phyloP scores from a whole-genome alignment of 139 green algal species.

The Chlorella sorokiniana region DNA sequence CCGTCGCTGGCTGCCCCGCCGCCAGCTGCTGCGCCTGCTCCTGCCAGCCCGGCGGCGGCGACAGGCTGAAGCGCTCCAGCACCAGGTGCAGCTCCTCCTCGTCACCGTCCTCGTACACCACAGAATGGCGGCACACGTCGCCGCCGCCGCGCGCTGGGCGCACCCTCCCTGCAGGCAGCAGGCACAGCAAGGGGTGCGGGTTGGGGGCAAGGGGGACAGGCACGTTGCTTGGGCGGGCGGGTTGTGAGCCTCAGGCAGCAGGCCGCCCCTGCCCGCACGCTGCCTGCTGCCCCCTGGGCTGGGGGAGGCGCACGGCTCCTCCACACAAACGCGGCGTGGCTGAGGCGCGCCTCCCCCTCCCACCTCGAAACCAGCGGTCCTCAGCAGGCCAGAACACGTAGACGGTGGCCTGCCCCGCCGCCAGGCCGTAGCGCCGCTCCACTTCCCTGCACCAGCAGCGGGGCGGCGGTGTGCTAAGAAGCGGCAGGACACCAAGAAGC shows the following conservation, averaged over 20 bases:
- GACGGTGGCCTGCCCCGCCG: not conserved
- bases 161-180: not conserved
- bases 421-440: not conserved
- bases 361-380: not conserved
- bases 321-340: not conserved
- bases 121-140: too few relatives aligned
- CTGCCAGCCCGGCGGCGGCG: not conserved
- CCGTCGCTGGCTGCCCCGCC: not conserved
- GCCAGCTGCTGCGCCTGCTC: not conserved
- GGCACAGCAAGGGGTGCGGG: not conserved
- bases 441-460: not conserved
- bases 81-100: not conserved
- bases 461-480: too few relatives aligned
- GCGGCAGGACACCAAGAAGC: too few relatives aligned
- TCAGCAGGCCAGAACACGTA: constrained; percentile 3
- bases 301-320: too few relatives aligned
- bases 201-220: too few relatives aligned
- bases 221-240: too few relatives aligned
- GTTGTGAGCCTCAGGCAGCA: too few relatives aligned
- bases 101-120: constrained; percentile 11
- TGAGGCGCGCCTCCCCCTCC: not conserved
- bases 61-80: constrained; percentile 8
- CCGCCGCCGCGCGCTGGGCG: not conserved
- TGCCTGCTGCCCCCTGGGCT: too few relatives aligned
- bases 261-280: too few relatives aligned